A percentile compares a stretch with the other conserved stretches of the same genome.
phyloP scores from a whole-genome alignment of 2,329 filamentous ascomycete species.

The Fusarium ambrosium region DNA sequence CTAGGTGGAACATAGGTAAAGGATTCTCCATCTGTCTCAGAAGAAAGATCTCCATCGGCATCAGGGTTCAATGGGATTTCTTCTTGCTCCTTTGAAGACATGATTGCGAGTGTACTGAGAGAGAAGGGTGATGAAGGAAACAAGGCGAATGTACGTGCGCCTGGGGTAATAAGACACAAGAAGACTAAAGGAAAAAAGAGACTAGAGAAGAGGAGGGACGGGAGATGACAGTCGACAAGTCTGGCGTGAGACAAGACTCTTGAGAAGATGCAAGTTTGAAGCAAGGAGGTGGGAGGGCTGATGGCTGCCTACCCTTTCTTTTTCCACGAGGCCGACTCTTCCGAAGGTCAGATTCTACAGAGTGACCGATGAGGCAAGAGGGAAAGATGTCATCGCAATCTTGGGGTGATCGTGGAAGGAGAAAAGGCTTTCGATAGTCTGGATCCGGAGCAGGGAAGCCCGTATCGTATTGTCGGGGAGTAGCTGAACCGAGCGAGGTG shows the following conservation, averaged over 20 bases:
- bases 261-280: neutral
- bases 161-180: neutral
- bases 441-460: constrained; percentile 7
- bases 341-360: constrained; percentile 19
- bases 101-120: constrained; percentile 7
- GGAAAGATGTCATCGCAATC: constrained; percentile 10
- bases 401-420: neutral
- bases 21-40: constrained; percentile 36
- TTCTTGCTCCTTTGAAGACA: constrained; percentile 44
- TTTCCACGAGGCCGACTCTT: constrained; percentile 9
- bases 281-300: constrained; percentile 16
- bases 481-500: constrained; percentile 5
- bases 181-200: neutral
- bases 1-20: constrained; percentile 32
- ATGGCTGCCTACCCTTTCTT: constrained; percentile 5
- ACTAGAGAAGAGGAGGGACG: neutral
- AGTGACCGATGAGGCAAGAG: constrained; percentile 24
- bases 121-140: neutral
- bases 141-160: neutral
- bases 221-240: neutral
- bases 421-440: constrained; percentile 34
- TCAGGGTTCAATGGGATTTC: constrained; percentile 32
- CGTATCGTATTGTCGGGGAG: neutral
- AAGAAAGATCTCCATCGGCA: constrained; percentile 25
- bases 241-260: neutral